A percentile compares a stretch with the other conserved stretches of the same genome.
These are phyloP conservation scores for Pholiota conissans DNA, from an alignment of 768 basidiomycete species.

Conservation along the genomic window DNA sequence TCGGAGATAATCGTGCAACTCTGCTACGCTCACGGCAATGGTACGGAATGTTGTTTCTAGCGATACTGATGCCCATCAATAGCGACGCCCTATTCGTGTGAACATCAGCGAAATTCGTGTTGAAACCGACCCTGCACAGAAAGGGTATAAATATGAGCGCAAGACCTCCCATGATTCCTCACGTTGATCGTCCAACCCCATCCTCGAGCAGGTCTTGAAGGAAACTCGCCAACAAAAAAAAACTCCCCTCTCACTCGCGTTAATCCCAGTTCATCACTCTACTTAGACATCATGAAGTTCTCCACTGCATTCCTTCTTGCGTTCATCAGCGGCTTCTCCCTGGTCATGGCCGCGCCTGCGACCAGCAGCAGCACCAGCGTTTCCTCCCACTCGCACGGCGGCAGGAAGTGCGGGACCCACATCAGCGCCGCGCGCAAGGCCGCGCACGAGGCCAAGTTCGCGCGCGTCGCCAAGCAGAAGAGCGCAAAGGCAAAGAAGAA, in stretches of 20 bases:
- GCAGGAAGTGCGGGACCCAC: constrained; percentile 7
- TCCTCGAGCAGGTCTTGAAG: constrained; percentile 1
- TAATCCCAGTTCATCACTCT: background rate
- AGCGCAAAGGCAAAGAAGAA: background rate
- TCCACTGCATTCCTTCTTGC: background rate
- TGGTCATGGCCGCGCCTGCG: background rate
- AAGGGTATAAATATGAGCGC: background rate
- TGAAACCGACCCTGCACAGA: too few relatives aligned
- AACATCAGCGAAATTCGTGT: background rate
- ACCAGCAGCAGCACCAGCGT: background rate
- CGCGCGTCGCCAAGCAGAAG: background rate
- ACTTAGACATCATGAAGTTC: constrained; percentile 4
- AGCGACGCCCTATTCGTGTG: background rate
- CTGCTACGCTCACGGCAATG: too few relatives aligned
- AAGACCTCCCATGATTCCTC: background rate
- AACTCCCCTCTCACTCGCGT: too few relatives aligned
- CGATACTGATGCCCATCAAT: background rate
- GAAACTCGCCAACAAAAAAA: background rate
- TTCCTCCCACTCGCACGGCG: background rate
- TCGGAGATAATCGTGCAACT: too few relatives aligned
- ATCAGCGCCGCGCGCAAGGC: constrained; percentile 7
- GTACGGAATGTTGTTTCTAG: too few relatives aligned
- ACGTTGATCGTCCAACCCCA: constrained; percentile 6
- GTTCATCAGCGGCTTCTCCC: background rate
- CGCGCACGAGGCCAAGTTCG: constrained; percentile 3